A percentile compares a stretch with the other conserved stretches of the same genome.
Conservation (phyloP, 2,329 filamentous ascomycete species). For the Amylocarpus encephaloides region DNA sequence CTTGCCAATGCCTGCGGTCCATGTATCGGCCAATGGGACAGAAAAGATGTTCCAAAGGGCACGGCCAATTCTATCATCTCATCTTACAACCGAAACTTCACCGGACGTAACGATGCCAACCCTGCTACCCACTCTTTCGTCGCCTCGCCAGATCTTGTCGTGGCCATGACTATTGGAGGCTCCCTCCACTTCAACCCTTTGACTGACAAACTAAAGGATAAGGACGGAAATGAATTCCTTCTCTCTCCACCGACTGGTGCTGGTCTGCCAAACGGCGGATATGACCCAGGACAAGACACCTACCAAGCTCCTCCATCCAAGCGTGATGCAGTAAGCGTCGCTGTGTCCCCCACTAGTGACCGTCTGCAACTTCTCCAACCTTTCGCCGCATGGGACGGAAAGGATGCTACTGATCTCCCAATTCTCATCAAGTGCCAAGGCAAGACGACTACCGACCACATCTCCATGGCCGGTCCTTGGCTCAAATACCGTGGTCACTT, state of each 20-base stretch:
- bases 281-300: slow-evolving; percentile 85
- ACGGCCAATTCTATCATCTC: slow-evolving; percentile 94
- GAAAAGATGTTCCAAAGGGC: slow-evolving; percentile 89
- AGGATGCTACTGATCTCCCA: slow-evolving; percentile 76
- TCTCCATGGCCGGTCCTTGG: slow-evolving; percentile 96
- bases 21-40: slow-evolving; percentile 94
- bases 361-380: slow-evolving; percentile 87
- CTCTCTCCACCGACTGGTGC: slow-evolving; percentile 73
- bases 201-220: slow-evolving; percentile 85
- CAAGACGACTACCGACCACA: slow-evolving; percentile 96
- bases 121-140: slow-evolving; percentile 92
- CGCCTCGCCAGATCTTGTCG: slow-evolving; percentile 82
- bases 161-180: slow-evolving; percentile 79
- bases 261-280: slow-evolving; percentile 73
- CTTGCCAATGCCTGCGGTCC: slow-evolving; percentile 89
- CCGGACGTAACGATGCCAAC: slow-evolving; percentile 93
- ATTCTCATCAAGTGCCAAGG: slow-evolving; percentile 95
- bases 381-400: slow-evolving; percentile 85
- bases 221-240: slow-evolving; percentile 93
- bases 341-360: slow-evolving; percentile 83
- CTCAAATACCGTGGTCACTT: slow-evolving; percentile 98
- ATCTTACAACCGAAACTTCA: slow-evolving; percentile 99
- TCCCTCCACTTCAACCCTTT: slow-evolving; percentile 91
- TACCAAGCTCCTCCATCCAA: slow-evolving; percentile 92
- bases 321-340: slow-evolving; percentile 65